Conservation (phyloP, 2,329 filamentous ascomycete species). For the Penicillium sp. region DNA sequence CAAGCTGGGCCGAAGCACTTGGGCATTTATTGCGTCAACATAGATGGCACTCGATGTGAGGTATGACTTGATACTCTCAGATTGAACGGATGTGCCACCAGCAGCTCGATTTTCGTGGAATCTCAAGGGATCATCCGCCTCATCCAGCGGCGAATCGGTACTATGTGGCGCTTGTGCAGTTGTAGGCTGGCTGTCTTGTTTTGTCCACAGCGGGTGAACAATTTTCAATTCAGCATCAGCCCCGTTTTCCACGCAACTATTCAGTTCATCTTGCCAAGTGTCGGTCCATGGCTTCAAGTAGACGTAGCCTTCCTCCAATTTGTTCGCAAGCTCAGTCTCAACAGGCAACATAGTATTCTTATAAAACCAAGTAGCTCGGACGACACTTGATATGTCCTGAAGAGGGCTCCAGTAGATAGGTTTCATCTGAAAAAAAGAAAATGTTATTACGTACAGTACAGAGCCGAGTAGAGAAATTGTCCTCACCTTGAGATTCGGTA, state of each 20-base stretch:
- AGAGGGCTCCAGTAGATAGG: conserved; percentile 97
- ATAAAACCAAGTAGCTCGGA: conserved; percentile 93
- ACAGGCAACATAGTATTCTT: conserved; percentile 88
- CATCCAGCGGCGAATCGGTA: conserved; percentile 17
- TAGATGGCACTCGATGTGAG: conserved; percentile 77
- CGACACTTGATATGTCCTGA: conserved; percentile 74
- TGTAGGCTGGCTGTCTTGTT: conserved; percentile 32
- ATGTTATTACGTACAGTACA: conserved; percentile 1
- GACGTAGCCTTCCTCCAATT: conserved; percentile 80
- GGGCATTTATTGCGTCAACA: conserved; percentile 65
- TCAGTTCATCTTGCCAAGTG: conserved; percentile 85
- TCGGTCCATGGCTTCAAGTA: conserved; percentile 81
- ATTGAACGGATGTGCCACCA: conserved; percentile 34
- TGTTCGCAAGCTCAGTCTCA: conserved; percentile 76
- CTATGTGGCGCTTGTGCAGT: conserved; percentile 33
- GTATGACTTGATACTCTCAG: conserved; percentile 51
- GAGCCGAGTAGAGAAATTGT: not conserved
- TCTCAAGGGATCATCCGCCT: conserved; percentile 7
- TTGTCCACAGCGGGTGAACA: conserved; percentile 71
- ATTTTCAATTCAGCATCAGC: conserved; percentile 86
- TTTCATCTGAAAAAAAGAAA: conserved; percentile 58
- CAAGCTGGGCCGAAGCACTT: conserved; percentile 75
- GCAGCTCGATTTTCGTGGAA: conserved; percentile 37
- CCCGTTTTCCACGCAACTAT: conserved; percentile 82
- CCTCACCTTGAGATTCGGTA: conserved; percentile 56